Evolutionary conservation across 257 asterid species (phyloP), one percentile per base, ranked within the genome.

Genomic region (Gynochthodes officinalis): DNA sequence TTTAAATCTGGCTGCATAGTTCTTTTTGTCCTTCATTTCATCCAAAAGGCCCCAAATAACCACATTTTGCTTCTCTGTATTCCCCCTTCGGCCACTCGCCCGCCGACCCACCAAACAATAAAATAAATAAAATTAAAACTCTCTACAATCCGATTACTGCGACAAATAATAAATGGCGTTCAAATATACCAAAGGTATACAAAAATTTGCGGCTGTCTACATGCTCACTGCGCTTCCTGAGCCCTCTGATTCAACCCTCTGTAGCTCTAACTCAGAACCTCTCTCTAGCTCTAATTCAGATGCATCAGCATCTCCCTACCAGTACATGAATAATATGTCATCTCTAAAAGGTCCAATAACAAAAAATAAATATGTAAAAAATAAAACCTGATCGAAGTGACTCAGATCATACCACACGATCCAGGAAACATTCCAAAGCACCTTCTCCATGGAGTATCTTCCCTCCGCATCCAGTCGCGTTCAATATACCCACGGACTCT

Each of bases 391-490:
- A 64, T 23, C 50, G n/a, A 1, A 40, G 33, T 37, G n/a, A 46
- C 39, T 71, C 32, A 2, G 55, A 60, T 61, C 83, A 49, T 78
- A 89, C 96, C 85, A 30, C 78, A 40, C 67, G 68, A 78, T 82
- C 80, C 74, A 84, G 87, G 79, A 86, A 88, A 73, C 84, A 78
- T 74, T 85, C 89, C 77, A 92, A 74, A 78, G 94, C 87, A 76
- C 92, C 91, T 32, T 88, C 88, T 44, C 96, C 98, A 16, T 78
- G 76, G 54, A 92, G 98, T 72, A 92, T 52, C 79, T 92, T 92
- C 5, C 88, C 98, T 40, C 94, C 96, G 82, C 89, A 84, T 46
- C 96, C 96, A 75, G 84, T 81, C 71, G 42, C 75, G 66, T 83
- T 80, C 55, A 46, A 64, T 35, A 80, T 79, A 52, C 96, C 96